These are phyloP conservation scores for Dimocarpus longan DNA, from an alignment of 345 rosid species.

Conservation along the genomic window DNA sequence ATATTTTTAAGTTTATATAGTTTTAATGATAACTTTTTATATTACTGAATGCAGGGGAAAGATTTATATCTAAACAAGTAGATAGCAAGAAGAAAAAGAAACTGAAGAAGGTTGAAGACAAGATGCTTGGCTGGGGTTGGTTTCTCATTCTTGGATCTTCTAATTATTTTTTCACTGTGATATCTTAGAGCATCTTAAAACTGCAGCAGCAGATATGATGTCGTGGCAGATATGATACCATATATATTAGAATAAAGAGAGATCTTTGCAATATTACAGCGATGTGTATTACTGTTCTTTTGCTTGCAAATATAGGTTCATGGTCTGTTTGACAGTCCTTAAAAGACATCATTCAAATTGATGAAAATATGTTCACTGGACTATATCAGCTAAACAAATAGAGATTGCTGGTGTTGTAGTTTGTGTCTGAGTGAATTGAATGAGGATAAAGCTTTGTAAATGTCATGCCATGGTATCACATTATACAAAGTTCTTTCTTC, in stretches of 20 bases:
- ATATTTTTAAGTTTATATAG: not conserved
- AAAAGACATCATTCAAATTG: not conserved
- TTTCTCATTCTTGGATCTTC: slow-evolving; percentile 7
- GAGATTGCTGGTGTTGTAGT: not conserved
- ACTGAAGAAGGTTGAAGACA: slow-evolving; percentile 86
- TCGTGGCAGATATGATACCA: not conserved
- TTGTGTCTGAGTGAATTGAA: not conserved
- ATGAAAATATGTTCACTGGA: not conserved
- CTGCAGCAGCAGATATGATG: not conserved
- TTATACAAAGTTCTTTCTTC: not conserved
- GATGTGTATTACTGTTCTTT: not conserved
- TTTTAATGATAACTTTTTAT: not conserved
- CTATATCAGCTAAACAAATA: no score
- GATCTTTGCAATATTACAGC: not conserved
- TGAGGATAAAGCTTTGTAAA: not conserved
- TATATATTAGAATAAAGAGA: not conserved
- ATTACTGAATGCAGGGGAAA: slow-evolving; percentile 63
- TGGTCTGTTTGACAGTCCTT: not conserved
- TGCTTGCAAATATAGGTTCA: not conserved
- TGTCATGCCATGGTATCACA: not conserved
- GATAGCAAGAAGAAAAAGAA: slow-evolving; percentile 92
- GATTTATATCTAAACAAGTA: slow-evolving; percentile 70
- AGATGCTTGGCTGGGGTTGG: slow-evolving; percentile 97
- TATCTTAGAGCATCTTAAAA: not conserved
- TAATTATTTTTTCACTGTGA: not conserved